phyloP scores from a whole-genome alignment of 176 grass and related monocot species.

The Oryza longistaminata region DNA sequence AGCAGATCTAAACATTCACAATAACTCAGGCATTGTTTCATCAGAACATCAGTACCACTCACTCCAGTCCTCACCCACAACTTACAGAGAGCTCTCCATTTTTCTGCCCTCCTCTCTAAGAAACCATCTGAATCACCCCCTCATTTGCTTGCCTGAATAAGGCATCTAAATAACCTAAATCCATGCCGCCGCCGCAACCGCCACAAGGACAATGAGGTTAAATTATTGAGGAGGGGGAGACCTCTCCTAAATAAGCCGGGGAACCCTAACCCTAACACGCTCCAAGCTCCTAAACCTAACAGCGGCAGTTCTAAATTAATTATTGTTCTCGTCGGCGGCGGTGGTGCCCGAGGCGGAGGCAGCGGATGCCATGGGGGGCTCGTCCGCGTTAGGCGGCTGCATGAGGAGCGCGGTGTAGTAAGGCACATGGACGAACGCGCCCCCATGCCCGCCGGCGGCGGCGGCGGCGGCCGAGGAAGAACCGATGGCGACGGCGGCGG shows the following conservation, averaged over 20 bases:
- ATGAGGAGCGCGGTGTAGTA: slow-evolving; percentile 59
- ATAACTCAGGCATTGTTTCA: slow-evolving; percentile 11
- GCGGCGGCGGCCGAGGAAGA: slow-evolving; percentile 6
- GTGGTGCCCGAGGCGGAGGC: not conserved
- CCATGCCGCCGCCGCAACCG: no score
- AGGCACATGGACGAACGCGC: slow-evolving; percentile 26
- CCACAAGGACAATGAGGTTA: not conserved
- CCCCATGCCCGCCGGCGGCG: not conserved
- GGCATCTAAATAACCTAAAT: slow-evolving; percentile 16
- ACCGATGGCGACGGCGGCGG: slow-evolving; percentile 36
- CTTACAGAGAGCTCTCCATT: not conserved
- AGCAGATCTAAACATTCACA: slow-evolving; percentile 36
- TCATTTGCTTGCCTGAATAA: slow-evolving; percentile 10
- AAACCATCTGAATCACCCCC: not conserved
- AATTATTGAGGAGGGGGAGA: slow-evolving; percentile 28
- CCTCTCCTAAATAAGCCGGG: not conserved
- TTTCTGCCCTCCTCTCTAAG: not conserved
- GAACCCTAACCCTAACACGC: slow-evolving; percentile 20
- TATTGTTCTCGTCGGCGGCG: slow-evolving; percentile 15
- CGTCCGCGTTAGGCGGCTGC: slow-evolving; percentile 21
- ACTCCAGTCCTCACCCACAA: not conserved
- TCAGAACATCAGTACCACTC: slow-evolving; percentile 18
- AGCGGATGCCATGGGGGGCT: not conserved
- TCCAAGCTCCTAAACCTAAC: slow-evolving; percentile 31
- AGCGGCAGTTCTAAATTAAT: not conserved